Percentiles rank a stretch among this genome's conserved stretches.
Conservation (phyloP, 75 land plant genomes). For the Picea glauca region DNA sequence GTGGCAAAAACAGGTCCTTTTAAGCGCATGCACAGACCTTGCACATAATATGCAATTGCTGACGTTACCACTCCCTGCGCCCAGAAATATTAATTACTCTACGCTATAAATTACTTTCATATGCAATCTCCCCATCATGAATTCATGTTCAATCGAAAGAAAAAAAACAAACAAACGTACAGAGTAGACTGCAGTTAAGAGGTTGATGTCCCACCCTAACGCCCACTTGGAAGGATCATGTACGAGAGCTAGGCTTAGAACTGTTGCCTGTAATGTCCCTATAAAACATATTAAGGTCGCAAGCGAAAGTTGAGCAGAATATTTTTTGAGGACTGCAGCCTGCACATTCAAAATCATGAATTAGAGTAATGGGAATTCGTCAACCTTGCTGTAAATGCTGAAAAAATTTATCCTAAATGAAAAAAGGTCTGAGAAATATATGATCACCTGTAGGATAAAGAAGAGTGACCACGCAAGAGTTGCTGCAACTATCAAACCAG, state of each 20-base stretch:
- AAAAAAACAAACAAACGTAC: slow-evolving; percentile 23
- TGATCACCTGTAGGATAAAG: slow-evolving; percentile 30
- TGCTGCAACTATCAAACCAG: slow-evolving; percentile 15
- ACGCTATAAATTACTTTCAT: too few relatives aligned
- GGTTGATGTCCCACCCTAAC: slow-evolving; percentile 18
- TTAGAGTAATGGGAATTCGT: too few relatives aligned
- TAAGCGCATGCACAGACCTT: neutral
- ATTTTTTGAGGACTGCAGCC: slow-evolving; percentile 36
- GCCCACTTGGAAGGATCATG: slow-evolving; percentile 22
- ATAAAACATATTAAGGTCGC: slow-evolving; percentile 32
- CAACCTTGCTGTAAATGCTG: neutral
- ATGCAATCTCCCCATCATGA: too few relatives aligned
- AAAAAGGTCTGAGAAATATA: neutral
- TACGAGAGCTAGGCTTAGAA: slow-evolving; percentile 23
- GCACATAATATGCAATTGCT: neutral
- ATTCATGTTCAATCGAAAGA: too few relatives aligned
- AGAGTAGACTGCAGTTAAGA: slow-evolving; percentile 37
- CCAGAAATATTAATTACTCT: neutral
- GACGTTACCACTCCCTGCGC: neutral
- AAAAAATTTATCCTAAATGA: neutral
- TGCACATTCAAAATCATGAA: neutral
- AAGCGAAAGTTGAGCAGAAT: slow-evolving; percentile 48
- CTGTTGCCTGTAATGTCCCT: slow-evolving; percentile 22
- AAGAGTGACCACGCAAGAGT: slow-evolving; percentile 25
- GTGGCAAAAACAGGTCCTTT: neutral